A percentile compares a stretch with the other conserved stretches of the same genome.
Conservation (phyloP, 1,284 basidiomycete genomes). For the Tilletia indica region DNA sequence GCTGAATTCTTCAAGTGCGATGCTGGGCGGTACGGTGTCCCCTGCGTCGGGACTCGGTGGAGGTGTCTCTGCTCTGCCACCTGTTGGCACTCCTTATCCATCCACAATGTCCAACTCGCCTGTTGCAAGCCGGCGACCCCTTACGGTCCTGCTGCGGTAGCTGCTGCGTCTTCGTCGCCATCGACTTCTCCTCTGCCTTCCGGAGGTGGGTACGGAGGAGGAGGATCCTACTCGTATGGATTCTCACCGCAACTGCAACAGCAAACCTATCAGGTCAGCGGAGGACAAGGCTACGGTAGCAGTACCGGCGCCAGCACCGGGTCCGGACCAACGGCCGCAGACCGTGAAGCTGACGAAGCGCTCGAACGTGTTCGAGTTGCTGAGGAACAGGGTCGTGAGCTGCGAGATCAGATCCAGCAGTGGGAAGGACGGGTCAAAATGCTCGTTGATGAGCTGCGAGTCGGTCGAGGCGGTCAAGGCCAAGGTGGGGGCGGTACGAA, state of each 20-base stretch:
- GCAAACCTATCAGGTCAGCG: not conserved
- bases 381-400: constrained; percentile 5
- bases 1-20: too few relatives aligned
- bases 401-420: constrained; percentile 15
- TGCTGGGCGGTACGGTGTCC: too few relatives aligned
- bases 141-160: not conserved
- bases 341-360: not conserved
- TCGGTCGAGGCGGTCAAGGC: not conserved
- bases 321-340: not conserved
- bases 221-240: not conserved
- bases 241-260: not conserved
- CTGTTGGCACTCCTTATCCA: not conserved
- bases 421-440: constrained; percentile 4
- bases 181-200: not conserved
- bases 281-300: too few relatives aligned
- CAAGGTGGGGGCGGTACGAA: not conserved
- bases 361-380: constrained; percentile 2
- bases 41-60: too few relatives aligned
- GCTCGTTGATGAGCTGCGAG: constrained; percentile 8
- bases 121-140: not conserved
- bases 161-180: not conserved
- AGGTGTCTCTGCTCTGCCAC: not conserved
- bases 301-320: not conserved
- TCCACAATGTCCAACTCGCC: not conserved
- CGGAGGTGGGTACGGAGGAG: not conserved